Evolutionary conservation across 805 yeast species (phyloP).

Genomic region (Kurtzmaniella cleridarum): DNA sequence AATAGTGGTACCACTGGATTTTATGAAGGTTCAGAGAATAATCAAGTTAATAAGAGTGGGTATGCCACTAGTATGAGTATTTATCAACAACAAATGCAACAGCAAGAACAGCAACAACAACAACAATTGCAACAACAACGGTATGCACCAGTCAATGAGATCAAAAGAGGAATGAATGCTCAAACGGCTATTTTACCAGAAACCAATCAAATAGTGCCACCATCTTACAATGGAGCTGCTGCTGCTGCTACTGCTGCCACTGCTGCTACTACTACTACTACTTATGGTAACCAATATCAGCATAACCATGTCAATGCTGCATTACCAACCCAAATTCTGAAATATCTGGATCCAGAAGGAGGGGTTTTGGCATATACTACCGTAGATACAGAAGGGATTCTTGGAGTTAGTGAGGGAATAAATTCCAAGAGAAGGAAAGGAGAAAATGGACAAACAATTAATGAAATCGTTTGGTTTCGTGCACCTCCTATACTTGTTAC

Average conservation of each 20-base stretch:
- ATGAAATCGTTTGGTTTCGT: conserved; percentile 54
- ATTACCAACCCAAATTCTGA: conserved; percentile 29
- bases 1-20: neutral
- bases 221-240: conserved; percentile 4
- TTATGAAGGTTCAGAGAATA: neutral
- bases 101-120: conserved; percentile 5
- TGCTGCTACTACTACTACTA: conserved; percentile 11
- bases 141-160: conserved; percentile 1
- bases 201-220: conserved; percentile 7
- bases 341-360: conserved; percentile 15
- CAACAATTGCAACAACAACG: conserved; percentile 3
- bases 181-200: neutral
- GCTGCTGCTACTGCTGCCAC: neutral
- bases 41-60: neutral
- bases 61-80: conserved; percentile 4
- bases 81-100: conserved; percentile 12
- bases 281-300: conserved; percentile 10
- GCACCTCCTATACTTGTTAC: conserved; percentile 51
- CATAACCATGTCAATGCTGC: conserved; percentile 20
- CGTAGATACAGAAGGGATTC: conserved; percentile 12
- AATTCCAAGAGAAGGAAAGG: conserved; percentile 19
- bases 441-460: conserved; percentile 6
- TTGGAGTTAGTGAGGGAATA: conserved; percentile 18
- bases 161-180: neutral
- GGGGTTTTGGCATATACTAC: conserved; percentile 33